Evolutionary conservation across 2,329 filamentous ascomycete species (phyloP).

Genomic region (Talaromyces sp.): DNA sequence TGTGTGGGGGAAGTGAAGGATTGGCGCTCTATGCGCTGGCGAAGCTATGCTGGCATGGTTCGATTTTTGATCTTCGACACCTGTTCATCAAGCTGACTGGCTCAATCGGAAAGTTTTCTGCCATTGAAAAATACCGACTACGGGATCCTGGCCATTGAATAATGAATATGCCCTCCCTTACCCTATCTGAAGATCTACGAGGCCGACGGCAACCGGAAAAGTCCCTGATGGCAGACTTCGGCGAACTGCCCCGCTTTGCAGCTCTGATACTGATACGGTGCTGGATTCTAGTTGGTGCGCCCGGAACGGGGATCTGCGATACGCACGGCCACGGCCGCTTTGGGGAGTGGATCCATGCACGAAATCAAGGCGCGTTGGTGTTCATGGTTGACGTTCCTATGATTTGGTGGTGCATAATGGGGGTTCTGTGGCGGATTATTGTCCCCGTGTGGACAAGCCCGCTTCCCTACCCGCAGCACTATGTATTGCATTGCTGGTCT

Average conservation of each 20-base stretch:
- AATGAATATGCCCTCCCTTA: background rate
- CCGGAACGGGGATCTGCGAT: constrained; percentile 4
- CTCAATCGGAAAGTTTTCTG: constrained; percentile 3
- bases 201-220: constrained; percentile 3
- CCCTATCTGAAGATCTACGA: background rate
- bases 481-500: too few relatives aligned
- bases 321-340: background rate
- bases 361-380: background rate
- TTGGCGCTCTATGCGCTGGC: background rate
- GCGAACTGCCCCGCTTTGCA: constrained; percentile 1
- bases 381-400: background rate
- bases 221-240: background rate
- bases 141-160: too few relatives aligned
- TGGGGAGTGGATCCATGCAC: background rate
- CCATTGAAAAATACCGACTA: too few relatives aligned
- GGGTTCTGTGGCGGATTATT: too few relatives aligned
- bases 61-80: too few relatives aligned
- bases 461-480: too few relatives aligned
- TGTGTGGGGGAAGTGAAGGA: background rate
- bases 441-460: too few relatives aligned
- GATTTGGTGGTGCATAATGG: background rate
- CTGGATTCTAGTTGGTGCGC: constrained; percentile 1
- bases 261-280: background rate
- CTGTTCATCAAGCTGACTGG: background rate
- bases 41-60: too few relatives aligned